Base-by-base conservation (phyloP, 441 rosid species). In the Populus trichocarpa region DNA sequence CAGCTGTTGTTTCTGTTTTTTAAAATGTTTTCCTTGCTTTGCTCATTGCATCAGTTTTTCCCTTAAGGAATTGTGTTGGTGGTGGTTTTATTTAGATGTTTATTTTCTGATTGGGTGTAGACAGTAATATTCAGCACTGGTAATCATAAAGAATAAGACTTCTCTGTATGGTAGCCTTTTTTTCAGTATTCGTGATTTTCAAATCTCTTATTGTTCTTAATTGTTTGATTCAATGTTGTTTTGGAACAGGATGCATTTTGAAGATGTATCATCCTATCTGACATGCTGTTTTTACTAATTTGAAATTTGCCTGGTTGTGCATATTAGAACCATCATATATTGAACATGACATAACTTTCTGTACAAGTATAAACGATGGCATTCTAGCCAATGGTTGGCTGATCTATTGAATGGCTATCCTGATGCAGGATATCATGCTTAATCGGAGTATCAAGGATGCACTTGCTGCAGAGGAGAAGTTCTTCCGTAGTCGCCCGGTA, bases 401-500 rank as follows among this genome's bases (percentile, higher is more conserved):
- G 22, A 33, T 69, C 5, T 28, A 30, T 30, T 5, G 26, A 18
- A 50, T 72, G 57, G 67, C 20, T 40, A 20, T 57, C 2, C 63
- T 63, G 9, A 53, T 14, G 33, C 89, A 94, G 97, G 96, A 94
- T 85, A 94, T 94, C 70, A 80, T 84, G 72, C 82, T 88, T 36
- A 94, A 93, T 80, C 91, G 93, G 33, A 89, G 97, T 85, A 87
- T 96, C 82, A 94, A 91, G 85, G 98, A 94, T 84, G 98, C 99
- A 65, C 86, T 94, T 46, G 85, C 81, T 61, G 97, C 99, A 2
- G 99, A 96, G 85, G 98, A 94, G 75, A 94, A 92, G 74, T 96
- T 96, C 90, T 96, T 96, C 80, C 97, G 90, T 28, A 89, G 96
- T 75, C 97, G 90, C 77, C 97, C 98, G 2, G 99, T 96, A 96